Percentiles rank a stretch among this genome's conserved stretches.
Evolutionary conservation across 305 asterid genomes (phyloP).

Genomic region (Caryopteris hybrid): DNA sequence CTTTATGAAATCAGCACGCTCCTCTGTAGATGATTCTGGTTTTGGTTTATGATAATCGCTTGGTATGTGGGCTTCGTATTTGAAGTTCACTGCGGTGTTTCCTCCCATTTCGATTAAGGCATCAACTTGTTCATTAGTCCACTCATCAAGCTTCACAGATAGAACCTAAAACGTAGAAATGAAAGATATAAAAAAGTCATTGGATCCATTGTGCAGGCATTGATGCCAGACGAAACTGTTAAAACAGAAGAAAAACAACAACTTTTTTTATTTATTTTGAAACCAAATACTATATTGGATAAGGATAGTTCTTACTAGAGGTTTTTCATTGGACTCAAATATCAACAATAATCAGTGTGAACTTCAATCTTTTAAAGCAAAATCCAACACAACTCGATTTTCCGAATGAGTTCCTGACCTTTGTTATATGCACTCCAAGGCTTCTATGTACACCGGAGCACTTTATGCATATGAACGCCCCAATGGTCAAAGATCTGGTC

Average conservation of each 20-base stretch:
- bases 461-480: constrained; percentile 91
- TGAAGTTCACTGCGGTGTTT: constrained; percentile 61
- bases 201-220: too few species aligned
- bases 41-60: constrained; percentile 56
- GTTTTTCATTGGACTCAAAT: background rate
- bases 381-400: too few species aligned
- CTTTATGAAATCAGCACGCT: constrained; percentile 85
- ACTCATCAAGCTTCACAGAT: constrained; percentile 86
- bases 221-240: too few species aligned
- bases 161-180: constrained; percentile 45
- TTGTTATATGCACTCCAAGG: constrained; percentile 93
- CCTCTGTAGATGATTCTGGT: constrained; percentile 72
- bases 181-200: too few species aligned
- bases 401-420: constrained; percentile 45
- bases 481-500: constrained; percentile 67
- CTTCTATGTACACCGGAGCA: constrained; percentile 98
- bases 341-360: too few species aligned
- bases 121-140: constrained; percentile 93
- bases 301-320: background rate
- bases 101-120: constrained; percentile 76
- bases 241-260: too few species aligned
- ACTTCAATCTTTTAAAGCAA: too few species aligned
- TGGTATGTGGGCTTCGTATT: constrained; percentile 76
- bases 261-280: too few species aligned
- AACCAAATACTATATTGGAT: background rate